These are phyloP conservation scores for Beta lomatogona DNA, from an alignment of 179 eudicot species.

Conservation along the genomic window DNA sequence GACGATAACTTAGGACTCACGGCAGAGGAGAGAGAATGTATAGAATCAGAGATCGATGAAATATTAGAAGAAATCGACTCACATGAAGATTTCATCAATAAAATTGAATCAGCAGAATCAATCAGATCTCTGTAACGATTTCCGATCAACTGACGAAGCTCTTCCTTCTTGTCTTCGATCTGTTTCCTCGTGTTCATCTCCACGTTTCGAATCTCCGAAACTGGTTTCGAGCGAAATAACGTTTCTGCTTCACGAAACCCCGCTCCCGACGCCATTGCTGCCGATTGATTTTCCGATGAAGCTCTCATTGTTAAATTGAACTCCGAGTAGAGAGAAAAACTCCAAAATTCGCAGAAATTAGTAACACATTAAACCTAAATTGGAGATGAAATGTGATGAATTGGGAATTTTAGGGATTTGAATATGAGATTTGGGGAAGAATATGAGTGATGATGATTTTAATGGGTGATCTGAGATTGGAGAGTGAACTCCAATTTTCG, in stretches of 20 bases:
- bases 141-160: constrained; percentile 88
- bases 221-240: constrained; percentile 72
- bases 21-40: constrained; percentile 40
- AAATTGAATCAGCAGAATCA: constrained; percentile 91
- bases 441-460: neutral
- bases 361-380: constrained; percentile 1
- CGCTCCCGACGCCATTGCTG: constrained; percentile 33
- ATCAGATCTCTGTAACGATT: constrained; percentile 86
- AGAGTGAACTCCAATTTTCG: constrained; percentile 9
- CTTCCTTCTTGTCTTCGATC: constrained; percentile 84
- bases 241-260: constrained; percentile 66
- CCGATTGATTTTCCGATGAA: constrained; percentile 34
- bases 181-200: constrained; percentile 68
- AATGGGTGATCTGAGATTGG: constrained; percentile 6
- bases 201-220: constrained; percentile 74
- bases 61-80: constrained; percentile 75
- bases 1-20: constrained; percentile 27
- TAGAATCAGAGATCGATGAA: constrained; percentile 47
- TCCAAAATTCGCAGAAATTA: neutral
- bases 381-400: neutral
- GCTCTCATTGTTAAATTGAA: constrained; percentile 31
- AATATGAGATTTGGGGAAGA: neutral
- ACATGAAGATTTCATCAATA: constrained; percentile 73
- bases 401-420: neutral
- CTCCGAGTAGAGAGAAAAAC: neutral